Conservation (phyloP, 1,284 basidiomycete species). For the Marasmius fiardii region DNA sequence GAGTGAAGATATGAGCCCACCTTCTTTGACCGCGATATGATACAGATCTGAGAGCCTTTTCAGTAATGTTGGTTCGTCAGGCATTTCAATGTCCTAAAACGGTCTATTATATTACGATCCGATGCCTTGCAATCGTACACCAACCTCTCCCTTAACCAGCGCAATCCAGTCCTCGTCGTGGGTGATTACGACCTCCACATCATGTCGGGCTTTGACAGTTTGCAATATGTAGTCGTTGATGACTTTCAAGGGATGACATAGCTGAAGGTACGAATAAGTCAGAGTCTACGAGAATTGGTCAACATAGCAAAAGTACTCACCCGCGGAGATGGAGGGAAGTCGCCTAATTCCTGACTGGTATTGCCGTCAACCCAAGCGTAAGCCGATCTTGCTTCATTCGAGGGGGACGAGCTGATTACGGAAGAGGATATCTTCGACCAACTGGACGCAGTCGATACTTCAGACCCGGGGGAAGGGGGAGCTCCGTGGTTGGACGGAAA, state of each 20-base stretch:
- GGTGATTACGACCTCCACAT: not conserved
- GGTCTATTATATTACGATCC: too few relatives aligned
- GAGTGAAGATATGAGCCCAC: not conserved
- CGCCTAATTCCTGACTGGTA: not conserved
- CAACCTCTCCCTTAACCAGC: not conserved
- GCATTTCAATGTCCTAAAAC: not conserved
- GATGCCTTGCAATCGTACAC: not conserved
- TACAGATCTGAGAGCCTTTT: not conserved
- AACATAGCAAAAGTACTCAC: not conserved
- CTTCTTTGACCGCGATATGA: not conserved
- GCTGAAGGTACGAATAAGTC: not conserved
- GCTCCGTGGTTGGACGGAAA: not conserved
- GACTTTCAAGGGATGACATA: slow-evolving; percentile 1
- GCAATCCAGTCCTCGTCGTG: slow-evolving; percentile 2
- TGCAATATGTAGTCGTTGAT: slow-evolving; percentile 5
- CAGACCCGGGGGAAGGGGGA: not conserved
- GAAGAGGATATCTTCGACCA: too few relatives aligned
- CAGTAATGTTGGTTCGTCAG: not conserved
- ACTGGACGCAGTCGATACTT: not conserved
- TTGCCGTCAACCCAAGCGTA: too few relatives aligned
- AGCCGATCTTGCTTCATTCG: too few relatives aligned
- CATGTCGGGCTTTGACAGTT: not conserved
- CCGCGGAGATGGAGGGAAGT: not conserved
- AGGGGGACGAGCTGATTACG: too few relatives aligned
- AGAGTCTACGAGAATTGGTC: not conserved